Percentiles rank a stretch among this genome's conserved stretches.
Evolutionary conservation across 495 filamentous ascomycete genomes (phyloP).

Genomic region (Rostrohypoxylon terebratum): DNA sequence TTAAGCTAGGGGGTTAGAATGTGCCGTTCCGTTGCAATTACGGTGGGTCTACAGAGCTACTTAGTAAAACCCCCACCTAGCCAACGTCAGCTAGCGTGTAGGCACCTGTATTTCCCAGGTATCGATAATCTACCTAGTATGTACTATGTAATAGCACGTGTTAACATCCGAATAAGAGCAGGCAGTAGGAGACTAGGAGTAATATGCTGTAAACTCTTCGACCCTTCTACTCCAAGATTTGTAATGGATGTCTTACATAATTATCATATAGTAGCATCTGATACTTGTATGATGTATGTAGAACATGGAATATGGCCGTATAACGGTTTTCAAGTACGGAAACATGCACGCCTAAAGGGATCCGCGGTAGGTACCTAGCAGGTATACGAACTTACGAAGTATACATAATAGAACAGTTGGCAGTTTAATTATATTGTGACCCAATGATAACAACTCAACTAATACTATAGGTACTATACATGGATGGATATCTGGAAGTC

Average conservation of each 20-base stretch:
- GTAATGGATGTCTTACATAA: not conserved
- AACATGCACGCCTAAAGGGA: not conserved
- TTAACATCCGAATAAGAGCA: conserved; percentile 18
- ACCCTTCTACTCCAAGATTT: not conserved
- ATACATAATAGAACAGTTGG: not conserved
- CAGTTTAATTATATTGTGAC: not conserved
- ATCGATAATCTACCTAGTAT: not conserved
- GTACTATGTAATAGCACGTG: no score
- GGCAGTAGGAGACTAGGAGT: conserved; percentile 23
- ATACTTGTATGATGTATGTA: no score
- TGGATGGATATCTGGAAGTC: not conserved
- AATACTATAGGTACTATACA: no score
- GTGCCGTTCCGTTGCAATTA: conserved; percentile 41
- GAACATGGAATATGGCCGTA: no score
- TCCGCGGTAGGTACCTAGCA: not conserved
- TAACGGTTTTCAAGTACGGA: no score
- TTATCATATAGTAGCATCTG: not conserved
- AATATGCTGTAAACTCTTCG: no score
- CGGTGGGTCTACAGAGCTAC: conserved; percentile 28
- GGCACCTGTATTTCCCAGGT: not conserved
- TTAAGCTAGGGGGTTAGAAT: conserved; percentile 34
- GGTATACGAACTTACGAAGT: no score
- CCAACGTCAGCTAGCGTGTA: conserved; percentile 1
- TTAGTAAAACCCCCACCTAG: conserved; percentile 29
- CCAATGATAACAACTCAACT: not conserved